A percentile compares a stretch with the other conserved stretches of the same genome.
Evolutionary conservation across 805 yeast genomes (phyloP).

Genomic region (Zygotorulaspora chibaensis): DNA sequence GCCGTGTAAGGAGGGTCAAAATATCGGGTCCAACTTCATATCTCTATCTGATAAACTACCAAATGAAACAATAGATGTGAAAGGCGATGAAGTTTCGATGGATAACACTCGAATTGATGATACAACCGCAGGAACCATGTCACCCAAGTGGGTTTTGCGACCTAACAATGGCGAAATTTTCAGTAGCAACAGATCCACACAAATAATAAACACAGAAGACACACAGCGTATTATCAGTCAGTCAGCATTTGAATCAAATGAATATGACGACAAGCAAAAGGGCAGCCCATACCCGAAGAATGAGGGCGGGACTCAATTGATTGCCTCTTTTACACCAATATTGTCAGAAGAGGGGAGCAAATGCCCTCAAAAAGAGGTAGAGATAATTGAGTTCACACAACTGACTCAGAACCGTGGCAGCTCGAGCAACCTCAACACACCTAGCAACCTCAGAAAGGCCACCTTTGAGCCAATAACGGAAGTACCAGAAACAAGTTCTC

Average conservation of each 20-base stretch:
- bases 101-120: constrained; percentile 16
- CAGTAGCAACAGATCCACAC: constrained; percentile 20
- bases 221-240: constrained; percentile 11
- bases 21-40: too few species aligned
- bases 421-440: constrained; percentile 5
- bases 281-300: not conserved
- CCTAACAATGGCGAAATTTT: constrained; percentile 5
- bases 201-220: constrained; percentile 14
- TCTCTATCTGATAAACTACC: not conserved
- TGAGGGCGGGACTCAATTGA: constrained; percentile 6
- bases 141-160: constrained; percentile 18
- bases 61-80: not conserved
- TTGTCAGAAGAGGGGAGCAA: constrained; percentile 1
- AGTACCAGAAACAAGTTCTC: constrained; percentile 25
- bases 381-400: constrained; percentile 4
- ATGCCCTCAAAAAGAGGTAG: not conserved
- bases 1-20: not conserved
- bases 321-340: constrained; percentile 5
- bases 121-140: constrained; percentile 17
- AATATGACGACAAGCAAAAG: not conserved
- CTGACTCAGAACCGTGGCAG: constrained; percentile 10
- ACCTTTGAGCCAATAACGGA: constrained; percentile 13
- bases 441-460: constrained; percentile 1
- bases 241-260: not conserved
- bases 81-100: constrained; percentile 1